A percentile compares a stretch with the other conserved stretches of the same genome.
phyloP scores from a whole-genome alignment of 2,329 filamentous ascomycete species.

The Aspergillus jensenii region DNA sequence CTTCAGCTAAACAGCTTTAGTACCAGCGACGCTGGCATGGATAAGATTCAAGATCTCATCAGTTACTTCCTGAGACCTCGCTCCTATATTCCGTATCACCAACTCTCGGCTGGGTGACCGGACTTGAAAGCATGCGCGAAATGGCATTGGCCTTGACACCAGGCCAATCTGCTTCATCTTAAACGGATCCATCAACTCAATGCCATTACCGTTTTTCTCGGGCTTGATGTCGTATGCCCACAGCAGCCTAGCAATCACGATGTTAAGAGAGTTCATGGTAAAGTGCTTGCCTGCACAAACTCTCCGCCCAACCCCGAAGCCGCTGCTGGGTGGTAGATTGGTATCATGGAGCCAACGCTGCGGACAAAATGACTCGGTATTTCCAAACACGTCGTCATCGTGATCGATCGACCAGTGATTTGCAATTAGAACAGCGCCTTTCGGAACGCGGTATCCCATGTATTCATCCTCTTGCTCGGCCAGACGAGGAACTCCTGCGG shows the following conservation, averaged over 20 bases:
- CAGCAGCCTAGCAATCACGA: not conserved
- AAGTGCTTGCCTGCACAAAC: not conserved
- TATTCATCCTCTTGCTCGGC: slow-evolving; percentile 49
- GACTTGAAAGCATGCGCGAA: too few species aligned
- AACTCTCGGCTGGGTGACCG: too few species aligned
- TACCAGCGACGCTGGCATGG: too few species aligned
- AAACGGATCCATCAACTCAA: too few species aligned
- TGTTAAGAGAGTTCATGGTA: not conserved
- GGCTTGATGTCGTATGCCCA: not conserved
- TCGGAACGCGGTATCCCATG: slow-evolving; percentile 49
- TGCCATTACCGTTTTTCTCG: too few species aligned
- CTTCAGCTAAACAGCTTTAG: too few species aligned
- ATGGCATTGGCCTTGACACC: too few species aligned
- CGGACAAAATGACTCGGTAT: not conserved
- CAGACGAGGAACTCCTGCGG: slow-evolving; percentile 48
- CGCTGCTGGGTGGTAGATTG: not conserved
- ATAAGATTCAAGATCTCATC: too few species aligned
- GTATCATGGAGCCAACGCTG: slow-evolving; percentile 3
- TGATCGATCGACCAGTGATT: slow-evolving; percentile 46
- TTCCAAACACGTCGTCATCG: not conserved
- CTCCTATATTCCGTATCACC: too few species aligned
- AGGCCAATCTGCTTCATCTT: too few species aligned
- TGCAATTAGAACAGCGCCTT: slow-evolving; percentile 46
- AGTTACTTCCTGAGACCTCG: too few species aligned
- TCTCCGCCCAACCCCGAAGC: not conserved